Percentiles rank a stretch among this genome's conserved stretches.
Evolutionary conservation across 495 filamentous ascomycete genomes (phyloP).

Genomic region (Talaromyces trachyspermus): DNA sequence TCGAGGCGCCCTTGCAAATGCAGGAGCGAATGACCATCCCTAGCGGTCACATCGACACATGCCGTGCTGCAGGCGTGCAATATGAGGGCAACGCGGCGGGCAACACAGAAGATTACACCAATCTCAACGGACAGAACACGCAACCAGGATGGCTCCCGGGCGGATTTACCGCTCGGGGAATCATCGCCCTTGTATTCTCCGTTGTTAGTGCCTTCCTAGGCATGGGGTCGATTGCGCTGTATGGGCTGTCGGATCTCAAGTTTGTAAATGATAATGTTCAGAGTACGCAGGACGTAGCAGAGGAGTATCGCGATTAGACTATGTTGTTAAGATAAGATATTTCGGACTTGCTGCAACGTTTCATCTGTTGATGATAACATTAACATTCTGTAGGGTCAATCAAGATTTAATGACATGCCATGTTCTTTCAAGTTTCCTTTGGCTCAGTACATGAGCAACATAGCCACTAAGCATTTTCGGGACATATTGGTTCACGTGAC

Average conservation of each 20-base stretch:
- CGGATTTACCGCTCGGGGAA: conserved; percentile 67
- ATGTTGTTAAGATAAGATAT: no score
- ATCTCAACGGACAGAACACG: conserved; percentile 55
- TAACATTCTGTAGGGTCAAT: no score
- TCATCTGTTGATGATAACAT: conserved; percentile 1
- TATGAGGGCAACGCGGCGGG: conserved; percentile 64
- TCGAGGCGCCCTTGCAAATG: conserved; percentile 41
- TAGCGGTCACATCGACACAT: conserved; percentile 51
- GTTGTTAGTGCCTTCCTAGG: conserved; percentile 58
- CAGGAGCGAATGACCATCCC: conserved; percentile 44
- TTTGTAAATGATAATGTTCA: neutral
- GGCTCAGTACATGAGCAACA: no score
- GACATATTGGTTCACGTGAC: conserved; percentile 6
- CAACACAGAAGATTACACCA: conserved; percentile 50
- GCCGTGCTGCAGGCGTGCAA: conserved; percentile 38
- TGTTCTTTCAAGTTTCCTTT: no score
- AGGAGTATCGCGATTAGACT: conserved; percentile 5
- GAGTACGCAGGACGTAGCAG: neutral
- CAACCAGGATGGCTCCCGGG: conserved; percentile 51
- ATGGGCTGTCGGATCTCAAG: conserved; percentile 39
- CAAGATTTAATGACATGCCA: no score
- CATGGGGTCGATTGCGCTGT: conserved; percentile 58
- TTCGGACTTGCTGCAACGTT: no score
- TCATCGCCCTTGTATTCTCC: conserved; percentile 66
- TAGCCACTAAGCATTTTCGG: no score